Evolutionary conservation across 2,329 filamentous ascomycete genomes (phyloP), one percentile per base, ranked within the genome.

Genomic region (Cordyceps militaris): DNA sequence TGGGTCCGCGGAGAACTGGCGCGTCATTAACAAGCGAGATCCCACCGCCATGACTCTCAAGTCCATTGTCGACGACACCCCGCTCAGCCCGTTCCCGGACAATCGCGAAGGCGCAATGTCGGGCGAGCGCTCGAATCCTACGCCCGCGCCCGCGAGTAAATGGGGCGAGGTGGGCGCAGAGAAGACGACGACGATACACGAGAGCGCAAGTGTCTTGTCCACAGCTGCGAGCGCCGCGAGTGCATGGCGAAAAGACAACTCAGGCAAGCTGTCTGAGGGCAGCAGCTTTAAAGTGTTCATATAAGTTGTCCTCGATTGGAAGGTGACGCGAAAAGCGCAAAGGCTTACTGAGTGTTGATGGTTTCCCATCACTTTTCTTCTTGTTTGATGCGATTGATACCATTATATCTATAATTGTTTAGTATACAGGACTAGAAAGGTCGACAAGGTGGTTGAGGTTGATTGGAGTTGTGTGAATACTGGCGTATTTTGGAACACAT

Each of bases 31-130:
- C 21, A 61, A 58, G 21, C 67, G 62, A 8, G 61, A 65, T 26
- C 67, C 67, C 6, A 64, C 67, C 10, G 71, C 66, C 24, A 63
- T 67, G 10, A 66, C 67, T 6, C 73, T 74, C 60, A 65, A 67
- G 38, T 68, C 71, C 16, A 64, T 72, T 4, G 68, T 70, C 13
- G 66, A 70, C 36, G 66, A 65, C 21, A 67, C 68, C 8, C 71
- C 72, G 0, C 72, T 73, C 52, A 73, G 69, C 73, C 79, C 61
- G 68, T 65, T 74, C 46, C 65, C 66, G 64, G 21, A 62, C 61
- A 40, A 63, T 65, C 9, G 62, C 64, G 61, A 62, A 14, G 64
- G 64, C 24, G 60, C 61, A 28, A 61, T 59, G 21, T 62, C 61
- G 4, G 62, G 62, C 38, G 64, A 66, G 56, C 62, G 61, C n/a